Evolutionary conservation across 306 rosid species (phyloP).

Genomic region (Luffa aegyptiaca): DNA sequence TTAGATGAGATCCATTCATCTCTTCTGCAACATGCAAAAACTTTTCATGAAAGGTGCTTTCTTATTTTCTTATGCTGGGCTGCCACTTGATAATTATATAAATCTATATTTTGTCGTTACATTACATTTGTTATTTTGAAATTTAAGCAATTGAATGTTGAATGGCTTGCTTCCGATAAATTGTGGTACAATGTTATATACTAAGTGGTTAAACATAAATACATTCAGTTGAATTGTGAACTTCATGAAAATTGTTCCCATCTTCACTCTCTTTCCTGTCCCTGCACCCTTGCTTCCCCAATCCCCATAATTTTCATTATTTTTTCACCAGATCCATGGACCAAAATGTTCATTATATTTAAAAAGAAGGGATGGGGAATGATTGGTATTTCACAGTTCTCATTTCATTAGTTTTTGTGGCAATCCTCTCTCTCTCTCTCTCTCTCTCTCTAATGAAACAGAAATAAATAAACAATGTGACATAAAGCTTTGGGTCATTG

Average conservation of each 20-base stretch:
- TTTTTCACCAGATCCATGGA: not conserved
- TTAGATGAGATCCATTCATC: slow-evolving; percentile 67
- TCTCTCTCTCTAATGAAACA: too few species aligned
- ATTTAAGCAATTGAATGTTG: not conserved
- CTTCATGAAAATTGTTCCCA: not conserved
- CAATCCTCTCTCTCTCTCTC: too few species aligned
- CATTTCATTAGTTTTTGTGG: too few species aligned
- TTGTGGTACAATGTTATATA: not conserved
- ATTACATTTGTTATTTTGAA: not conserved
- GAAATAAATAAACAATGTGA: too few species aligned
- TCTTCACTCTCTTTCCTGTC: not conserved
- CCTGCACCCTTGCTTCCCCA: not conserved
- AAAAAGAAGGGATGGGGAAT: not conserved
- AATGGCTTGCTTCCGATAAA: not conserved
- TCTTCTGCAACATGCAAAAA: not conserved
- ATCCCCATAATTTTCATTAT: not conserved
- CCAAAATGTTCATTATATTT: not conserved
- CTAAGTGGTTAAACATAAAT: too few species aligned
- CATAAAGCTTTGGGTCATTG: not conserved
- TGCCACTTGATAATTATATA: not conserved
- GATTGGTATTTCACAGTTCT: not conserved
- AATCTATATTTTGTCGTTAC: not conserved
- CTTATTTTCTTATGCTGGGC: too few species aligned
- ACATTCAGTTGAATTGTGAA: not conserved
- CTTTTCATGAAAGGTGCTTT: too few species aligned